Conservation (phyloP, 2,329 filamentous ascomycete genomes). For the Gaeumannomyces sp. region DNA sequence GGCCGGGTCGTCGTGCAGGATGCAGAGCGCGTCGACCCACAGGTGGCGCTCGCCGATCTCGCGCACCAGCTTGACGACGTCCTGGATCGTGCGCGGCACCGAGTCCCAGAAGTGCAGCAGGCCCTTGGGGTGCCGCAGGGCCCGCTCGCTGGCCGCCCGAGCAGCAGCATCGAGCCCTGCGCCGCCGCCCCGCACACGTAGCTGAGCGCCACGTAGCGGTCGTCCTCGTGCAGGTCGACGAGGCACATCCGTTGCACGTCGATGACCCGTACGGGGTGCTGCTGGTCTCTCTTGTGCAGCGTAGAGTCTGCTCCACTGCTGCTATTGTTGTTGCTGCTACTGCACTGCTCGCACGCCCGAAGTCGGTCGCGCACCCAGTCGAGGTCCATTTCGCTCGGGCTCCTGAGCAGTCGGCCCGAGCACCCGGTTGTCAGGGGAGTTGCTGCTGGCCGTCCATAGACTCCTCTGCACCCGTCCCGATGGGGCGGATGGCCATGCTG, state of each 20-base stretch:
- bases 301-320: background rate
- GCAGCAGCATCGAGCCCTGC: constrained; percentile 7
- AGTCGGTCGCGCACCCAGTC: constrained; percentile 8
- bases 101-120: constrained; percentile 9
- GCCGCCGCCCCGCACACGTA: constrained; percentile 11
- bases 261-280: background rate
- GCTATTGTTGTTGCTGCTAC: background rate
- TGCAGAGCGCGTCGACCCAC: constrained; percentile 21
- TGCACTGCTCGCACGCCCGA: constrained; percentile 6
- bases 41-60: constrained; percentile 16
- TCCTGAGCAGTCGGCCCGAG: background rate
- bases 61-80: constrained; percentile 13
- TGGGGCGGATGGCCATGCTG: constrained; percentile 9
- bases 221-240: constrained; percentile 7
- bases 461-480: background rate
- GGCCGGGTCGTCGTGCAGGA: constrained; percentile 17
- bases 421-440: background rate
- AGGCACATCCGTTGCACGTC: constrained; percentile 9
- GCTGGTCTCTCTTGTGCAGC: background rate
- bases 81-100: constrained; percentile 13
- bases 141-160: background rate
- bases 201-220: constrained; percentile 10
- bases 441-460: background rate
- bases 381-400: constrained; percentile 8
- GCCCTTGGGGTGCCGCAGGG: constrained; percentile 9